These are phyloP conservation scores for Alternaria sp. DNA, from an alignment of 2,329 filamentous ascomycete genomes.

Conservation along the genomic window DNA sequence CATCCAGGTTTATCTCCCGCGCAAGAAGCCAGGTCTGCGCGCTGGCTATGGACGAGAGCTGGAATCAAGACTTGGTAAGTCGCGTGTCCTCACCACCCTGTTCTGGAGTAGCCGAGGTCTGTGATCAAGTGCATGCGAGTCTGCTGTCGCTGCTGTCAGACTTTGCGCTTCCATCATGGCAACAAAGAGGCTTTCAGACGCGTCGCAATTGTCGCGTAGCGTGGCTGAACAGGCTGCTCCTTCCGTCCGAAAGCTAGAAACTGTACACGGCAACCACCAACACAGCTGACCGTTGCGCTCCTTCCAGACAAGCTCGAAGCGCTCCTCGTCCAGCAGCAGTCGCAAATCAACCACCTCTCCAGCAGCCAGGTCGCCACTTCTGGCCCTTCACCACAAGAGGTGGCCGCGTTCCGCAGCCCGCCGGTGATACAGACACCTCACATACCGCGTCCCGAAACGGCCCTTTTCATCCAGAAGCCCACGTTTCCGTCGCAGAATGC, in stretches of 20 bases:
- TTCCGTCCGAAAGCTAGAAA: neutral
- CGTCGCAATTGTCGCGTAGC: neutral
- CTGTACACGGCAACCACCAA: neutral
- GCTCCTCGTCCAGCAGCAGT: conserved; percentile 56
- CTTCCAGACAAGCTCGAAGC: conserved; percentile 56
- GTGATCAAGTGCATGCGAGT: neutral
- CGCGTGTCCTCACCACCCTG: neutral
- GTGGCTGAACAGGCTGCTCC: neutral
- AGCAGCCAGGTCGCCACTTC: conserved; percentile 34
- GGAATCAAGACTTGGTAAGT: conserved; percentile 65
- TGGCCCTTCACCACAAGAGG: conserved; percentile 44
- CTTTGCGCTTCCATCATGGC: neutral
- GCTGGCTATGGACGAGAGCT: conserved; percentile 70
- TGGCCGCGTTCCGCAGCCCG: conserved; percentile 45
- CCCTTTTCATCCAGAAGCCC: conserved; percentile 57
- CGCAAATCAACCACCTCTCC: conserved; percentile 56
- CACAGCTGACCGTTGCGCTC: conserved; percentile 10
- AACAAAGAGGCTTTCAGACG: neutral
- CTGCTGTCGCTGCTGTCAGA: neutral
- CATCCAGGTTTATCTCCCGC: conserved; percentile 66
- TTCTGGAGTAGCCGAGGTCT: conserved; percentile 16
- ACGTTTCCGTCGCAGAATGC: conserved; percentile 46
- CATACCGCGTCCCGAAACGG: conserved; percentile 54
- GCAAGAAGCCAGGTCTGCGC: conserved; percentile 72
- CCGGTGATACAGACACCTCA: conserved; percentile 52